Evolutionary conservation across 768 basidiomycete genomes (phyloP).

Genomic region (Hygrophoropsis aurantiaca): DNA sequence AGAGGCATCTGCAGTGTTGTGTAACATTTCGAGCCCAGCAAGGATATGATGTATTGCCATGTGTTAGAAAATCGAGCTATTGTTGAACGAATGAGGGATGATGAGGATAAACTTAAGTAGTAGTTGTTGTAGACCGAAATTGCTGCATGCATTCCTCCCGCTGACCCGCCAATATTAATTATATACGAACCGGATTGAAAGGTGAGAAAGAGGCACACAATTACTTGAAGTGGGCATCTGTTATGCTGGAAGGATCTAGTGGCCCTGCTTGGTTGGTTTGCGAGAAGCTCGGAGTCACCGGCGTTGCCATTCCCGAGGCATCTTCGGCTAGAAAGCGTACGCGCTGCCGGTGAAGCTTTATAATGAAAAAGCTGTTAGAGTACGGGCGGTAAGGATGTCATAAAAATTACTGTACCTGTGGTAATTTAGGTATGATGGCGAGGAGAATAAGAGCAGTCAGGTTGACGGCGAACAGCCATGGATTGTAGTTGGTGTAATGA

Average conservation of each 20-base stretch:
- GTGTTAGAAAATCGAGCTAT: neutral
- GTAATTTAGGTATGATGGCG: conserved; percentile 93
- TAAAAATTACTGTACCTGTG: conserved; percentile 54
- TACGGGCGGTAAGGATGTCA: conserved; percentile 5
- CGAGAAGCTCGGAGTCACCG: conserved; percentile 58
- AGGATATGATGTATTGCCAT: too few species aligned
- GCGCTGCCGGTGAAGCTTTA: conserved; percentile 78
- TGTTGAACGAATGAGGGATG: neutral
- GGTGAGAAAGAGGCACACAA: conserved; percentile 9
- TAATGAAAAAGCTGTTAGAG: conserved; percentile 7
- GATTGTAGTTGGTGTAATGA: conserved; percentile 97
- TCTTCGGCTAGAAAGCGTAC: conserved; percentile 74
- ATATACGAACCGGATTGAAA: too few species aligned
- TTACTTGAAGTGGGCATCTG: conserved; percentile 48
- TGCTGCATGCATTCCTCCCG: conserved; percentile 11
- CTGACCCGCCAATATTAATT: conserved; percentile 4
- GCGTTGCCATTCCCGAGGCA: conserved; percentile 65
- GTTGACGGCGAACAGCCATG: conserved; percentile 90
- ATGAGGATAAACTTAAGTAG: conserved; percentile 4
- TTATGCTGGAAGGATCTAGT: conserved; percentile 36
- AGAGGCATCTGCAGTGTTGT: conserved; percentile 9
- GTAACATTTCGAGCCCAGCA: neutral
- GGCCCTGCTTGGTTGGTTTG: conserved; percentile 41
- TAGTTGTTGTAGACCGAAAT: conserved; percentile 11
- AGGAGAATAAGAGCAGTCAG: conserved; percentile 73